phyloP scores from a whole-genome alignment of 2,329 filamentous ascomycete species.

The Cordyceps cicadae region DNA sequence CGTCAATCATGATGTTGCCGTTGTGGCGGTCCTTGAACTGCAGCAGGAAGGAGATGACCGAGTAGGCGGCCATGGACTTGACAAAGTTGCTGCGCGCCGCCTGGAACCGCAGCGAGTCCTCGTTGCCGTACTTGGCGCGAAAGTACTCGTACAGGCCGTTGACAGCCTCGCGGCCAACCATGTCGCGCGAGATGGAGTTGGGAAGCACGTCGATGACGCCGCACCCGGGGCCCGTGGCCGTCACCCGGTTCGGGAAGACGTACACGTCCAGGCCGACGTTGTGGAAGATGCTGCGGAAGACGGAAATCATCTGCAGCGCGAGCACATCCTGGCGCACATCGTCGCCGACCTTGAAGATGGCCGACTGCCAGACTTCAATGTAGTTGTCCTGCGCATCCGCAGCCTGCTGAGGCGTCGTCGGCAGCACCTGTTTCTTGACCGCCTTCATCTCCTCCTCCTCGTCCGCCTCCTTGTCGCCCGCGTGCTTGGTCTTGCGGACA shows the following conservation, averaged over 20 bases:
- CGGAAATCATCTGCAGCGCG: conserved; percentile 93
- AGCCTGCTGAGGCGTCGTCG: neutral
- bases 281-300: conserved; percentile 95
- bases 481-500: conserved; percentile 69
- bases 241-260: conserved; percentile 95
- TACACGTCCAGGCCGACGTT: conserved; percentile 90
- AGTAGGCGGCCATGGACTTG: conserved; percentile 98
- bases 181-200: conserved; percentile 96
- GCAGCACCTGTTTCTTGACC: conserved; percentile 2
- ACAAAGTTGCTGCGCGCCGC: conserved; percentile 94
- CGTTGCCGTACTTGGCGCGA: conserved; percentile 90
- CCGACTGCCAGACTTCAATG: conserved; percentile 96
- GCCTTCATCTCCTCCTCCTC: conserved; percentile 26
- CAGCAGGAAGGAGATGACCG: conserved; percentile 88
- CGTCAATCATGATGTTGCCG: conserved; percentile 99
- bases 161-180: conserved; percentile 95
- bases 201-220: conserved; percentile 97
- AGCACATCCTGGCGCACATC: conserved; percentile 96
- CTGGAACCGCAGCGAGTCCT: conserved; percentile 91
- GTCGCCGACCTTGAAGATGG: conserved; percentile 99
- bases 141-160: conserved; percentile 99
- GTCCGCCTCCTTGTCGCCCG: conserved; percentile 40
- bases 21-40: conserved; percentile 99
- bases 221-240: conserved; percentile 91
- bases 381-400: conserved; percentile 40